Evolutionary conservation across 2,329 filamentous ascomycete genomes (phyloP), one percentile per base, ranked within the genome.

Genomic region (Alternaria brassicae): DNA sequence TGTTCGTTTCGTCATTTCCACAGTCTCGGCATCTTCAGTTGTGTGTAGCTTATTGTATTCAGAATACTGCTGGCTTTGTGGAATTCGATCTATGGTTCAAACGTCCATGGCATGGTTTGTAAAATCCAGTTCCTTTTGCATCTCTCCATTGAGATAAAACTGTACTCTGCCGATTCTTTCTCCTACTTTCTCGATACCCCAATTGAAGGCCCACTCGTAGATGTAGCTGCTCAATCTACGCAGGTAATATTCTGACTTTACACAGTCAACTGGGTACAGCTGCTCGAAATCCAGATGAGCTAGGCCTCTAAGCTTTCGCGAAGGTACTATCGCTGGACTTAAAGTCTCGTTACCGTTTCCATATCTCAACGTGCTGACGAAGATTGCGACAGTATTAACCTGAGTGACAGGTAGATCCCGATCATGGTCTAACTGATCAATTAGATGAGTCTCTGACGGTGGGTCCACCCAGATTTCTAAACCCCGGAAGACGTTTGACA

Each of bases 401-500:
- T n/a, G 49, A 40, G 25, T 41, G 13, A 52, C 25, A 32, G 49
- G 17, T 17, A n/a, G 27, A 40, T 52, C 13, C 25, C 4, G 17
- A 10, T 28, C 32, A 32, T 30, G 7, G 5, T 52, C 25, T 23
- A 32, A 23, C 9, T 41, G 25, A 6, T 23, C 25, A 48, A 6
- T 3, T 13, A 9, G 9, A 13, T 15, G 25, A 19, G 17, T 17
- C 28, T 52, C 8, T 23, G 19, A 41, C 8, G 27, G 4, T 41
- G 36, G 49, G 13, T 41, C 49, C 25, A 52, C n/a, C 49, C 49
- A 52, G 12, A 40, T 52, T 25, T 52, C 49, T 15, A 52, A 52
- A 17, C 49, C 49, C 36, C 17, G 36, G 36, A 23, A 41, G 13
- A 32, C 37, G 7, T 52, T 25, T 21, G 49, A 52, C 32, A n/a